Evolutionary conservation across 73 alveolate genomes (phyloP), one percentile per base, ranked within the genome.

Genomic region (Halteria grandinella): DNA sequence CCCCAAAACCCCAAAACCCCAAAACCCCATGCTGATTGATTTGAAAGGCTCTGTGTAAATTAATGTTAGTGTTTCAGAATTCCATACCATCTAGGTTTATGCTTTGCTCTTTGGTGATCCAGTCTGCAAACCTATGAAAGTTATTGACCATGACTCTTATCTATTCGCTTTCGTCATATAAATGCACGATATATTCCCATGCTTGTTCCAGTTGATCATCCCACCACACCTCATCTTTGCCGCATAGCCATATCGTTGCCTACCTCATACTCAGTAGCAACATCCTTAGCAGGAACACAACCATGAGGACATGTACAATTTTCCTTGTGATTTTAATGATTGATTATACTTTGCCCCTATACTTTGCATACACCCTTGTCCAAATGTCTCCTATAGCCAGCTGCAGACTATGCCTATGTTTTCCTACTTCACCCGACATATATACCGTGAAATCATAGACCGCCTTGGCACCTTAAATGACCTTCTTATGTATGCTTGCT

Each of bases 401-500:
- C 15, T 29, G 47, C 43, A 41, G 23, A 20, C 33, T 45, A 17
- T 45, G 31, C 28, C 44, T 20, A 17, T 80, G 47, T 44, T 57
- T 80, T 15, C 72, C 43, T 17, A 80, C 59, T 54, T 80, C 90
- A 23, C 36, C 37, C 25, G 66, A 49, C 31, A 79, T 34, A 63
- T 64, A 54, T 18, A 69, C 54, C 7, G 55, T n/a, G 1, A 75
- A 32, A 33, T 80, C 79, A 64, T 80, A 80, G 40, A 80, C 53
- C n/a, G 80, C 43, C 44, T 80, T 80, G 44, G 34, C 37, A 0
- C 80, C 85, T 15, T 29, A n/a, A 0, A 80, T 29, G 7, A 69
- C 33, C 18, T 70, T 80, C 15, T 69, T 80, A 28, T 34, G 25
- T 3, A 66, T 50, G 55, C 71, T 34, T 41, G 37, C 27, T 1